Conservation (phyloP, 768 basidiomycete genomes). For the Mycena epipterygia region DNA sequence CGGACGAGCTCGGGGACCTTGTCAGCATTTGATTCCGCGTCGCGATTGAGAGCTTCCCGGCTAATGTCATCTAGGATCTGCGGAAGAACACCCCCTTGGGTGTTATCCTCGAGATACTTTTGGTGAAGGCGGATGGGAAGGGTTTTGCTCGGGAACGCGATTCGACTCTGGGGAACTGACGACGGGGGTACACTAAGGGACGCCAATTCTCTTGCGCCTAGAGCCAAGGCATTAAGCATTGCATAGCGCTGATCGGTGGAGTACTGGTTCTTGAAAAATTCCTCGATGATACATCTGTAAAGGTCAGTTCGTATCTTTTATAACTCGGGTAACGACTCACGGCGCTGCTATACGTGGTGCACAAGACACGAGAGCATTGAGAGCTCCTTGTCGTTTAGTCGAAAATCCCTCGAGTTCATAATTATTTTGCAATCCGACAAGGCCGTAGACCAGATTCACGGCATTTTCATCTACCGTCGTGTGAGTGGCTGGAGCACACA, state of each 20-base stretch:
- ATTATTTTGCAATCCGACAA: constrained; percentile 84
- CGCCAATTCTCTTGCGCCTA: constrained; percentile 88
- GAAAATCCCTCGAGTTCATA: constrained; percentile 89
- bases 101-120: constrained; percentile 66
- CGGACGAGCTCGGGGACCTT: constrained; percentile 74
- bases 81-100: constrained; percentile 61
- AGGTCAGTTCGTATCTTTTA: constrained; percentile 8
- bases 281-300: constrained; percentile 83
- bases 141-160: constrained; percentile 85
- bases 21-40: constrained; percentile 65
- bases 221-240: constrained; percentile 88
- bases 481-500: not conserved
- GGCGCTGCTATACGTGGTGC: constrained; percentile 84
- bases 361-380: constrained; percentile 86
- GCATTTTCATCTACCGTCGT: constrained; percentile 85
- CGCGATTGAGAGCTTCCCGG: constrained; percentile 71
- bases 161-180: constrained; percentile 46
- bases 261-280: constrained; percentile 95
- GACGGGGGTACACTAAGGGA: constrained; percentile 58
- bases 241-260: constrained; percentile 88
- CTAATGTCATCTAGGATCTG: constrained; percentile 75
- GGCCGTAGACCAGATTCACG: constrained; percentile 79
- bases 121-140: constrained; percentile 81
- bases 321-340: constrained; percentile 62
- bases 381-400: constrained; percentile 77